phyloP scores from a whole-genome alignment of 106 monocot genomes.

The Platanthera zijinensis region DNA sequence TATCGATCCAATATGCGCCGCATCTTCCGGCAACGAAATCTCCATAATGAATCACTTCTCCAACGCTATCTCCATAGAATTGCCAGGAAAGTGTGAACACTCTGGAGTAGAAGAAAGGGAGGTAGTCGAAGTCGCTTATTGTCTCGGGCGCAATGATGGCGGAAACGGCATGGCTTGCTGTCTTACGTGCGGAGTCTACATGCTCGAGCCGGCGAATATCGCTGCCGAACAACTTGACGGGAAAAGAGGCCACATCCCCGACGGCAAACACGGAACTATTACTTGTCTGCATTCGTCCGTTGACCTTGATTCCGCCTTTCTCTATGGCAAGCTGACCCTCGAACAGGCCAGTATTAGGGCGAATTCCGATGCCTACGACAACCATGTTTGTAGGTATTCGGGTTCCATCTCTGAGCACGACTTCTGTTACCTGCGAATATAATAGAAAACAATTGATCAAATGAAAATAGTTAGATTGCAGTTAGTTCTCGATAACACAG shows the following conservation, averaged over 20 bases:
- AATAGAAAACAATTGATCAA: background rate
- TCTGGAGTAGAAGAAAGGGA: constrained; percentile 97
- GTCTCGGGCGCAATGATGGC: constrained; percentile 48
- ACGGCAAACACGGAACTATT: constrained; percentile 78
- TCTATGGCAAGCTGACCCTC: constrained; percentile 72
- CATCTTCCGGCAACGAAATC: constrained; percentile 51
- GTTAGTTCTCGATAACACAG: no score
- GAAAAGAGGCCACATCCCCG: constrained; percentile 91
- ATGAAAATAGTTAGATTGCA: no score
- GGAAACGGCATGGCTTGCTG: constrained; percentile 77
- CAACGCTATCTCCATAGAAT: constrained; percentile 86
- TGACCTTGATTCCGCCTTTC: constrained; percentile 94
- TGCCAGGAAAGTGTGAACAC: constrained; percentile 94
- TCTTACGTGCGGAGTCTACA: constrained; percentile 84
- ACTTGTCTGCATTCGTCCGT: constrained; percentile 81
- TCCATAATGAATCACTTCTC: constrained; percentile 77
- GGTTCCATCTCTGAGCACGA: constrained; percentile 77
- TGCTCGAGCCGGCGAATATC: constrained; percentile 80
- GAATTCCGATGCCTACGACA: constrained; percentile 87
- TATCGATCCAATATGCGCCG: constrained; percentile 79
- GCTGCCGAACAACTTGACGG: constrained; percentile 76
- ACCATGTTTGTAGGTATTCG: constrained; percentile 76
- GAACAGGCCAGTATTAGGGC: constrained; percentile 74
- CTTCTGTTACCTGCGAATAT: constrained; percentile 54
- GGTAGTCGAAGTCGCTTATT: constrained; percentile 60